A percentile compares a stretch with the other conserved stretches of the same genome.
These are phyloP conservation scores for Bidens hawaiensis DNA, from an alignment of 140 eudicot species.

Conservation along the genomic window DNA sequence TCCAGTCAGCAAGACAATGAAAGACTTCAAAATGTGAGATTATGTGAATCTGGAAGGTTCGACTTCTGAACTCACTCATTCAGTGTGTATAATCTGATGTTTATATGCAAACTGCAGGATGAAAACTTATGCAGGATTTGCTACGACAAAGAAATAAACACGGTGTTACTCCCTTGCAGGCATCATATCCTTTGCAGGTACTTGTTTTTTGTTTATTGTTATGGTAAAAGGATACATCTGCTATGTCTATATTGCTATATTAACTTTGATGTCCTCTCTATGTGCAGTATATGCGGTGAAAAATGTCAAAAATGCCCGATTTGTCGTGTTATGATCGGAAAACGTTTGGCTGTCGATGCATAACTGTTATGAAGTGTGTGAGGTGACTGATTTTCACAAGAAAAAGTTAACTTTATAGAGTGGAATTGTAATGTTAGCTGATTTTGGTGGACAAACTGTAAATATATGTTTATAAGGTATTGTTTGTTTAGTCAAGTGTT, in stretches of 20 bases:
- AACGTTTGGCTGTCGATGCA: conserved; percentile 50
- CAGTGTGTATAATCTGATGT: neutral
- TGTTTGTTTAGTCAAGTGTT: conserved; percentile 9
- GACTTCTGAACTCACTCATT: too few relatives aligned
- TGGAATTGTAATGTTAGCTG: too few relatives aligned
- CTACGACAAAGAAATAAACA: conserved; percentile 50
- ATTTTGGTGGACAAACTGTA: neutral
- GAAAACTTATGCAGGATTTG: conserved; percentile 67
- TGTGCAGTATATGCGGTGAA: conserved; percentile 68
- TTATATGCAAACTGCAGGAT: conserved; percentile 44
- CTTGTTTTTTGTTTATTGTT: neutral
- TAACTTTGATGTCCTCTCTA: neutral
- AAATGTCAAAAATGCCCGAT: conserved; percentile 82
- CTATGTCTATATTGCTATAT: neutral
- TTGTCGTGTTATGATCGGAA: conserved; percentile 64
- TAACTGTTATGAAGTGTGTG: conserved; percentile 1
- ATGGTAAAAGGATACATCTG: neutral
- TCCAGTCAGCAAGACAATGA: conserved; percentile 60
- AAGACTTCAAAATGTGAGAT: conserved; percentile 69
- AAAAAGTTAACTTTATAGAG: too few relatives aligned
- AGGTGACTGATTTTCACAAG: neutral
- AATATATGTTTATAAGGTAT: neutral
- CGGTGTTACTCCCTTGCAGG: conserved; percentile 79
- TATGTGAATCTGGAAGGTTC: neutral
- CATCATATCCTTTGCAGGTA: conserved; percentile 85